Conservation (phyloP, 2,329 filamentous ascomycete species). For the Sporothrix euskadiensis region DNA sequence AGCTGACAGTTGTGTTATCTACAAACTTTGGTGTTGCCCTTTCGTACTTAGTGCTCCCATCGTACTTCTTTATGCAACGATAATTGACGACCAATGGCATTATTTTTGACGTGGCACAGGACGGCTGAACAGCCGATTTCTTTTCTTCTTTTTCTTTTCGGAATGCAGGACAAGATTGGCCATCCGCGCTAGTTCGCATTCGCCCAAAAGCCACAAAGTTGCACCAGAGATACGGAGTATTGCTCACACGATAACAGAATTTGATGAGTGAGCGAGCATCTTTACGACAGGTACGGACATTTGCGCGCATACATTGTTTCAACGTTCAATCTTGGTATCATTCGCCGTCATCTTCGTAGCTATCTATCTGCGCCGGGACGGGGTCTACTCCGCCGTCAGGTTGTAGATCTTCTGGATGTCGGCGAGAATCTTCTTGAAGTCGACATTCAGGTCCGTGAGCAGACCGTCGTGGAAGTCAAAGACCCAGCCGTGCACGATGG, state of each 20-base stretch:
- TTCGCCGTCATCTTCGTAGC: background rate
- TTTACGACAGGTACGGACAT: background rate
- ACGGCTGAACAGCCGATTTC: background rate
- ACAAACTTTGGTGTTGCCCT: too few species aligned
- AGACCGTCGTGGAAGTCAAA: conserved; percentile 69
- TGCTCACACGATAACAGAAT: background rate
- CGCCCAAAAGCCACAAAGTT: background rate
- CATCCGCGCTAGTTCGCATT: background rate
- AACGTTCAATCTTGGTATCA: conserved; percentile 7
- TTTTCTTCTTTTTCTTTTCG: background rate
- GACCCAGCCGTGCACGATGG: conserved; percentile 73
- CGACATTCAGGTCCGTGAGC: conserved; percentile 60
- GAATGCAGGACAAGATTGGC: background rate
- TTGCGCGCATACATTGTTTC: background rate
- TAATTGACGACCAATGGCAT: background rate
- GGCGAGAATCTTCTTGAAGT: conserved; percentile 54
- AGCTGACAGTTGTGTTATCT: background rate
- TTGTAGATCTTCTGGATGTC: conserved; percentile 62
- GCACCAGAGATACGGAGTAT: background rate
- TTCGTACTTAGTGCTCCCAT: background rate
- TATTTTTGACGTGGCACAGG: background rate
- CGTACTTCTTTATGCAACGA: background rate
- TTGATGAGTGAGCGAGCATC: background rate
- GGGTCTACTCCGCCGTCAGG: conserved; percentile 19
- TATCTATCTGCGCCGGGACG: background rate